Evolutionary conservation across 2,329 filamentous ascomycete species (phyloP), one percentile per base, ranked within the genome.

Genomic region (Colletotrichum liaoningense): DNA sequence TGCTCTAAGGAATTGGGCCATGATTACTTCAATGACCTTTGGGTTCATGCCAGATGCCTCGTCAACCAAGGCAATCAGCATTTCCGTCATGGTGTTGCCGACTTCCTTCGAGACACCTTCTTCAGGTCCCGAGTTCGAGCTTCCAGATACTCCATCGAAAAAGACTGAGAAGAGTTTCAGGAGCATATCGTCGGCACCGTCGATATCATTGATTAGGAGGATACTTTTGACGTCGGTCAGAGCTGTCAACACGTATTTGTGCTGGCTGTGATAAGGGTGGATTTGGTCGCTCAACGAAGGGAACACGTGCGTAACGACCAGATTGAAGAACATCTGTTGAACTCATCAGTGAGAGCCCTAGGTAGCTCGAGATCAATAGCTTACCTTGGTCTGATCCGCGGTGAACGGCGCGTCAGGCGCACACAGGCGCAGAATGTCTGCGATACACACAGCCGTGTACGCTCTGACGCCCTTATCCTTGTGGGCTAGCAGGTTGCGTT

Each of bases 361-460:
- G 55, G 63, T 55, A 35, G 28, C 5, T 57, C 26, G 5, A 52
- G 54, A 16, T 33, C 59, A 38, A 30, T 52, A 69, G 78, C 86
- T 76, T 83, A 96, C 95, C 92, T 97, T 98, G 75, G 98, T 88
- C 85, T 98, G 95, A 73, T 93, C 91, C 54, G 91, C 91, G 28
- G 95, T 97, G 83, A 97, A 98, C 22, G 97, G 97, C 81, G 97
- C 97, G 87, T 98, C 93, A 0, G 97, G 97, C 33, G 97, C 97
- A 84, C 95, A 98, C 70, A 99, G 89, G 78, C 94, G 93, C 80
- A 99, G 90, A 77, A 99, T 93, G 81, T 99, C 97, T 67, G 98
- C 95, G 74, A 98, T 88, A 81, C 95, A 98, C 79, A 94, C 94
- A 56, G 95, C 92, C 38, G 94, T 91, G 86, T 93, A 98, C 30